Evolutionary conservation across 768 basidiomycete species (phyloP).

Genomic region (Lactarius tabidus): DNA sequence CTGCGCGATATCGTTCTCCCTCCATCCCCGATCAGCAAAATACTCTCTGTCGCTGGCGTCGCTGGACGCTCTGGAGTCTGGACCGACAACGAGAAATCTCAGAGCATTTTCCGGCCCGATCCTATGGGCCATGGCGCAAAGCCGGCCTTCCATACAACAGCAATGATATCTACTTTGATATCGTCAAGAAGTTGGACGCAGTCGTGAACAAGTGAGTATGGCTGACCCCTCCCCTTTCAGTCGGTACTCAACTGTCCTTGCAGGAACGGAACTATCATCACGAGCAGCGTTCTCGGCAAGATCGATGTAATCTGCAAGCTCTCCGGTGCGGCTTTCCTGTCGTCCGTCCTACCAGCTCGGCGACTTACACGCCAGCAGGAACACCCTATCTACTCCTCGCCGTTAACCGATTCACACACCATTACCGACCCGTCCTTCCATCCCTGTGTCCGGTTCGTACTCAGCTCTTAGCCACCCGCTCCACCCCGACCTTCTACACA

Average conservation of each 20-base stretch:
- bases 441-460: constrained; percentile 78
- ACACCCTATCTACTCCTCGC: constrained; percentile 83
- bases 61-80: too few species aligned
- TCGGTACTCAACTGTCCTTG: background rate
- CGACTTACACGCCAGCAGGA: constrained; percentile 40
- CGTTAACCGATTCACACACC: constrained; percentile 45
- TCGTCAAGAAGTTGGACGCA: constrained; percentile 75
- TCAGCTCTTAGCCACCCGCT: too few species aligned
- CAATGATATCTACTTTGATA: constrained; percentile 95
- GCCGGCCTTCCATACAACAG: constrained; percentile 37
- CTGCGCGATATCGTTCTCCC: too few species aligned
- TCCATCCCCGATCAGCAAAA: constrained; percentile 44
- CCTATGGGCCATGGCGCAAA: too few species aligned
- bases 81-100: too few species aligned
- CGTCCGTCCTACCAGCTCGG: background rate
- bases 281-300: constrained; percentile 67
- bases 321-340: constrained; percentile 50
- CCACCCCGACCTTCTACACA: constrained; percentile 33
- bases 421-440: background rate
- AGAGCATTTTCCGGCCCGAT: too few species aligned
- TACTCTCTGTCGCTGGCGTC: too few species aligned
- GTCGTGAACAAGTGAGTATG: constrained; percentile 51
- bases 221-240: background rate
- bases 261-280: constrained; percentile 65
- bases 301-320: constrained; percentile 72